Percentiles rank a stretch among this genome's conserved stretches.
These are phyloP conservation scores for Cystofilobasidium macerans DNA, from an alignment of 768 basidiomycete genomes.

Conservation along the genomic window DNA sequence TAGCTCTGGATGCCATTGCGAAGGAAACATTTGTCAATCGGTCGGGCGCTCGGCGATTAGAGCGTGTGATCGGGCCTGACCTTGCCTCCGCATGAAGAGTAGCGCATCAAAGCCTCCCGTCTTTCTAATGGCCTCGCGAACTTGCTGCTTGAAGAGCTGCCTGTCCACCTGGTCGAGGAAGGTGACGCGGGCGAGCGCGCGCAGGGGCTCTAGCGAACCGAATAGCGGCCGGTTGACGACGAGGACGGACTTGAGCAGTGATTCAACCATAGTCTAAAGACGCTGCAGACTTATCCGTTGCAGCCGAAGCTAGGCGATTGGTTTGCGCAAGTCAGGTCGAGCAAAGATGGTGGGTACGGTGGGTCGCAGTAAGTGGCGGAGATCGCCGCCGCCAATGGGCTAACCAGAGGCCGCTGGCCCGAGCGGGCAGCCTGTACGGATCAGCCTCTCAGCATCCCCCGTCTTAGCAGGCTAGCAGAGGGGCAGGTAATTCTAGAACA, in stretches of 20 bases:
- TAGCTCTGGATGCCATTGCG: not conserved
- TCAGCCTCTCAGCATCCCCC: too few species aligned
- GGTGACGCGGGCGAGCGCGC: not conserved
- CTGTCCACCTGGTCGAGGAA: not conserved
- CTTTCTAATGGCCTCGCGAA: not conserved
- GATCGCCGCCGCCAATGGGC: too few species aligned
- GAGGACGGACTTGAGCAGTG: not conserved
- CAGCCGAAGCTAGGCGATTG: too few species aligned
- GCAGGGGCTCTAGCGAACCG: not conserved
- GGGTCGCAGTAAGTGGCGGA: too few species aligned
- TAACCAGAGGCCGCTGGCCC: too few species aligned
- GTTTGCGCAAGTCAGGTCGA: too few species aligned
- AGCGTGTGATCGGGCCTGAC: not conserved
- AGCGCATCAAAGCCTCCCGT: not conserved
- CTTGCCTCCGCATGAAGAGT: not conserved
- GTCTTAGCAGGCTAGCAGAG: too few species aligned
- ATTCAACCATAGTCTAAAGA: constrained; percentile 1
- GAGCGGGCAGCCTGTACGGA: too few species aligned
- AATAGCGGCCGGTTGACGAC: constrained; percentile 4
- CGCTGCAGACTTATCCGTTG: too few species aligned
- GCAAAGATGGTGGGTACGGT: too few species aligned
- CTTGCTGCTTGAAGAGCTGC: not conserved
- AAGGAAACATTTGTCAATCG: not conserved
- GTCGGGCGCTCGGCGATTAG: not conserved
- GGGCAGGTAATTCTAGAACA: too few species aligned